Evolutionary conservation across 2,329 filamentous ascomycete genomes (phyloP).

Genomic region (Magnaporthiopsis rhizophila): DNA sequence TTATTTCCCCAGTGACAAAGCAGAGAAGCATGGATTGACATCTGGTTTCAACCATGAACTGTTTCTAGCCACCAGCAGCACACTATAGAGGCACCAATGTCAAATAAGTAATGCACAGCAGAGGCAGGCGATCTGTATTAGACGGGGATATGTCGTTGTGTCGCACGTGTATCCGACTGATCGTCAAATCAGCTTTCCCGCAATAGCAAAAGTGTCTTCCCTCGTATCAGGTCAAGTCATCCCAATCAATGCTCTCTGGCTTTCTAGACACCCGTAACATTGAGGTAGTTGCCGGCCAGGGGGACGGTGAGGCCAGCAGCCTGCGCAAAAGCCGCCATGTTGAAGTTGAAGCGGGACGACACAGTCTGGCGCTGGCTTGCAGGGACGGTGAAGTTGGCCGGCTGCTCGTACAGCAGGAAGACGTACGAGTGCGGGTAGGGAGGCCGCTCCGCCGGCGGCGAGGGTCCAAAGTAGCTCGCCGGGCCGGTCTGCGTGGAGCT

Average conservation of each 20-base stretch:
- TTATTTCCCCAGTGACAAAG: no score
- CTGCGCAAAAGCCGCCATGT: constrained; percentile 9
- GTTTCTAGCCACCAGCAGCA: no score
- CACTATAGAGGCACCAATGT: no score
- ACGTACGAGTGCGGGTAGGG: constrained; percentile 30
- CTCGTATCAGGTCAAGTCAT: no score
- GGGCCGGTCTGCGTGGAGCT: constrained; percentile 15
- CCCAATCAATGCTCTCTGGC: background rate
- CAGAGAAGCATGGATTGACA: no score
- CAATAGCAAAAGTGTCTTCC: no score
- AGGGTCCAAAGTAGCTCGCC: constrained; percentile 20
- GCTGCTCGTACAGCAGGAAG: constrained; percentile 28
- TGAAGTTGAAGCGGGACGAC: constrained; percentile 10
- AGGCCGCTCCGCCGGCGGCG: constrained; percentile 25
- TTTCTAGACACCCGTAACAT: constrained; percentile 9
- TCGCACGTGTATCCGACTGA: no score
- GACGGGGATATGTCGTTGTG: no score
- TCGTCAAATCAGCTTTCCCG: no score
- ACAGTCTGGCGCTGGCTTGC: constrained; percentile 5
- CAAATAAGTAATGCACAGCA: no score
- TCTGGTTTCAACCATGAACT: no score
- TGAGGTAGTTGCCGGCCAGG: constrained; percentile 11
- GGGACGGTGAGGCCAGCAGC: constrained; percentile 9
- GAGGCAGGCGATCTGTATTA: no score
- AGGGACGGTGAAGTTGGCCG: constrained; percentile 24